Evolutionary conservation across 352 stramenopile species (phyloP), one percentile per base, ranked within the genome.

Genomic region (Globisporangium lucens): DNA sequence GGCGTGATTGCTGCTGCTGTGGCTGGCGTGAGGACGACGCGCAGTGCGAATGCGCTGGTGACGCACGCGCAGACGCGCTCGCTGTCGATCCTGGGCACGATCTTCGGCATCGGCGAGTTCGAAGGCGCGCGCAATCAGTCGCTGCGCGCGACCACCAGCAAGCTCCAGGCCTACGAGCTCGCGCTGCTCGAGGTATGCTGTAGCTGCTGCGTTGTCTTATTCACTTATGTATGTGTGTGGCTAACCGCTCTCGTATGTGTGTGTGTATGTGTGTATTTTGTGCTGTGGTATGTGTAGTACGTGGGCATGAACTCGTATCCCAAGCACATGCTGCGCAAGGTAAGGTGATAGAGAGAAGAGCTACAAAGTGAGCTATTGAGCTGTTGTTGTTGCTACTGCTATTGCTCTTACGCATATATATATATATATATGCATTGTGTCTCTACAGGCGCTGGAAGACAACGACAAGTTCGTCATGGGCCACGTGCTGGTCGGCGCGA

Each of bases 31-130:
- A 27, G 10, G 9, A 30, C 20, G 43, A 3, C 24, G 10, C 52
- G 35, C 55, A 27, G 4, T 20, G 7, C 6, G 22, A 43, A 24
- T 27, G 17, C 15, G 10, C 3, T 12, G 29, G 52, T n/a, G 9
- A 3, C 59, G 66, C 47, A 66, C 20, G 15, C 15, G 30, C 63
- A 56, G 9, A 51, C 63, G 49, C 78, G 85, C 33, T 75, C 75
- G 46, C 79, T 90, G 78, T 94, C 86, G 35, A 67, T 94, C 8
- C 72, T 94, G 36, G 69, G 83, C 63, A 79, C 82, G 59, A 89
- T 94, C 67, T 94, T 94, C 63, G 85, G 85, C 52, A 93, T 93
- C 64, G 85, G 85, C 56, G 85, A 93, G 73, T 93, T 91, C 66
- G 85, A 93, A 63, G 85, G 80, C 53, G 71, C 77, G 51, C 83